Percentiles rank a stretch among this genome's conserved stretches.
phyloP scores from a whole-genome alignment of 768 basidiomycete species.

The Sarcomyxa edulis region DNA sequence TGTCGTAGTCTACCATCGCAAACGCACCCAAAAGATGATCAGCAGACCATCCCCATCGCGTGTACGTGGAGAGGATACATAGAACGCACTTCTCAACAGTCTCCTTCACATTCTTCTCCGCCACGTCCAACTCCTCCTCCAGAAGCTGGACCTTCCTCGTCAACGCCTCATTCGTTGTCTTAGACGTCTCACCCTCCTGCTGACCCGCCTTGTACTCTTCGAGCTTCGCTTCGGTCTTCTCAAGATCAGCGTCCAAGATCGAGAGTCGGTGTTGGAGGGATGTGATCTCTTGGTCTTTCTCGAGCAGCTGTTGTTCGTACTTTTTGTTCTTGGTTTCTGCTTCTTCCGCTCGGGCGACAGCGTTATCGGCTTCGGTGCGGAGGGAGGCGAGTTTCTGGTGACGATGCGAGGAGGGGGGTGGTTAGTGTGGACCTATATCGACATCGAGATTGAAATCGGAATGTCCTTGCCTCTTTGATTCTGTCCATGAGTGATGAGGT shows the following conservation, averaged over 20 bases:
- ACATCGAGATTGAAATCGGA: background rate
- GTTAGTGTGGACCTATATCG: background rate
- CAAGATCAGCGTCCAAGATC: constrained; percentile 61
- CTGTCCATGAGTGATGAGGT: constrained; percentile 30
- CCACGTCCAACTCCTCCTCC: constrained; percentile 92
- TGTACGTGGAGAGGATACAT: too few relatives aligned
- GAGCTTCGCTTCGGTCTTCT: constrained; percentile 66
- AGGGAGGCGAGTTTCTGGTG: constrained; percentile 69
- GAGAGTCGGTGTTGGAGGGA: constrained; percentile 72
- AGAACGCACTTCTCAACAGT: constrained; percentile 87
- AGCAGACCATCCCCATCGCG: background rate
- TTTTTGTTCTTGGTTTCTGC: constrained; percentile 84
- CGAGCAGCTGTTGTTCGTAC: constrained; percentile 64
- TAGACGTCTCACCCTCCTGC: constrained; percentile 66
- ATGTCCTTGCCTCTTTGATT: constrained; percentile 41
- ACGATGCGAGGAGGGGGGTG: background rate
- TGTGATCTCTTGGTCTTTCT: constrained; percentile 80
- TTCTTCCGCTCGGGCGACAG: constrained; percentile 76
- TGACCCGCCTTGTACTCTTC: constrained; percentile 56
- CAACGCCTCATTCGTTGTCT: constrained; percentile 68
- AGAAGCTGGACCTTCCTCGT: constrained; percentile 82
- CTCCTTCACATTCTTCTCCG: constrained; percentile 96
- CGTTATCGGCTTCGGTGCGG: constrained; percentile 80
- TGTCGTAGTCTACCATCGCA: constrained; percentile 69
- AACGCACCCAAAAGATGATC: constrained; percentile 11